Evolutionary conservation across 257 asterid species (phyloP).

Genomic region (Scutellaria baicalensis): DNA sequence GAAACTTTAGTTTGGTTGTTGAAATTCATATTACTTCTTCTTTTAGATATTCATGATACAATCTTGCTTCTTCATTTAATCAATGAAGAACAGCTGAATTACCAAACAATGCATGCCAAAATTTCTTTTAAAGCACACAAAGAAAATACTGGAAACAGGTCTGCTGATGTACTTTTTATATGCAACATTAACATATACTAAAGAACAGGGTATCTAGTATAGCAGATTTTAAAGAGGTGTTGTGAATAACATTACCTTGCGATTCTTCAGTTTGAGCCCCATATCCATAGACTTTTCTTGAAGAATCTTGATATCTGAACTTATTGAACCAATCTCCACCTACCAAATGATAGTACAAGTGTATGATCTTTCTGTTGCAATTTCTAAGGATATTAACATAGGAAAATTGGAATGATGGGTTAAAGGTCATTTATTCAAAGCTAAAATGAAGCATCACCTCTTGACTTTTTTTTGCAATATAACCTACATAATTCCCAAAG

Average conservation of each 20-base stretch:
- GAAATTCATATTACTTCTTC: not conserved
- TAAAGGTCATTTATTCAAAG: not conserved
- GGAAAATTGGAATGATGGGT: not conserved
- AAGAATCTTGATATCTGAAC: slow-evolving; percentile 92
- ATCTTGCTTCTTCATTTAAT: no score
- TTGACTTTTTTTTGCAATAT: not conserved
- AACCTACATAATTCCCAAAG: slow-evolving; percentile 1
- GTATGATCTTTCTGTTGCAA: slow-evolving; percentile 12
- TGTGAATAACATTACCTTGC: slow-evolving; percentile 55
- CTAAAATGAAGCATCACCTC: not conserved
- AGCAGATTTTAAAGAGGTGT: not conserved
- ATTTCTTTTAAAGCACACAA: not conserved
- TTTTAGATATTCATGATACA: no score
- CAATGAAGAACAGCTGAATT: not conserved
- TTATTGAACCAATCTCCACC: slow-evolving; percentile 97
- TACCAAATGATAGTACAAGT: slow-evolving; percentile 25
- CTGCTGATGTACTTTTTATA: not conserved
- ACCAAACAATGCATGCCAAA: not conserved
- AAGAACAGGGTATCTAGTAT: no score
- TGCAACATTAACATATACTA: not conserved
- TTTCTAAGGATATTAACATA: not conserved
- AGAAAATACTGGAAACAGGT: not conserved
- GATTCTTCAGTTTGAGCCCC: slow-evolving; percentile 98
- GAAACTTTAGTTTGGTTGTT: not conserved
- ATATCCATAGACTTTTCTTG: slow-evolving; percentile 98